Base-by-base conservation (phyloP, 257 asterid genomes). In the Solanum rostratum region DNA sequence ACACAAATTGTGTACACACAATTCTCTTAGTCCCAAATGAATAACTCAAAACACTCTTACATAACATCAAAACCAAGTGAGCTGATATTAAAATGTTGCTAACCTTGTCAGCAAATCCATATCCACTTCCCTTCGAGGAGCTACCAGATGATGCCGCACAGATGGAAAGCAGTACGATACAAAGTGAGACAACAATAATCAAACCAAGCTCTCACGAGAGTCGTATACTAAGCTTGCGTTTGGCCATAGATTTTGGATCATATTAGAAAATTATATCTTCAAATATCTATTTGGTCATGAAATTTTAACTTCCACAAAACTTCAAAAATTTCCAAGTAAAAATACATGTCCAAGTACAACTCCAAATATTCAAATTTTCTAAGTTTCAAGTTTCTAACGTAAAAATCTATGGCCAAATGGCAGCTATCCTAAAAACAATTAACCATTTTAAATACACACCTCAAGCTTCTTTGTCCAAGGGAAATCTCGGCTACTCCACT, bases 41-140 rank as follows among this genome's bases (percentile, higher is more conserved):
- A n/a, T n/a, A n/a, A n/a, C n/a, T n/a, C n/a, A n/a, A n/a, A n/a
- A n/a, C n/a, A n/a, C n/a, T 22, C 55, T 83, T 33, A 59, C 33
- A 87, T 57, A 71, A 82, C 71, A 49, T 37, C 82, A 30, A 85
- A 84, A 78, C 81, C 83, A 83, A 83, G 68, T 66, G 53, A 62
- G 39, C 82, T 14, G 52, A 85, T 24, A 84, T 24, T 81, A 85
- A 3, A 70, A 46, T 74, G 79, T 83, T 45, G 91, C 86, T 85
- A 88, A 96, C 99, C 98, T 96, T 96, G 88, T 95, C 99, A 15
- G 99, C 98, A 85, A 91, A 94, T 86, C 99, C 99, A 79, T 96
- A 96, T 65, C 98, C 97, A 89, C 88, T 92, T 37, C 94, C 94
- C 91, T 90, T 94, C 18, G 85, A 87, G 62, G 95, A 71, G 86